phyloP scores from a whole-genome alignment of 2,329 filamentous ascomycete genomes.

The Pyricularia sp. region DNA sequence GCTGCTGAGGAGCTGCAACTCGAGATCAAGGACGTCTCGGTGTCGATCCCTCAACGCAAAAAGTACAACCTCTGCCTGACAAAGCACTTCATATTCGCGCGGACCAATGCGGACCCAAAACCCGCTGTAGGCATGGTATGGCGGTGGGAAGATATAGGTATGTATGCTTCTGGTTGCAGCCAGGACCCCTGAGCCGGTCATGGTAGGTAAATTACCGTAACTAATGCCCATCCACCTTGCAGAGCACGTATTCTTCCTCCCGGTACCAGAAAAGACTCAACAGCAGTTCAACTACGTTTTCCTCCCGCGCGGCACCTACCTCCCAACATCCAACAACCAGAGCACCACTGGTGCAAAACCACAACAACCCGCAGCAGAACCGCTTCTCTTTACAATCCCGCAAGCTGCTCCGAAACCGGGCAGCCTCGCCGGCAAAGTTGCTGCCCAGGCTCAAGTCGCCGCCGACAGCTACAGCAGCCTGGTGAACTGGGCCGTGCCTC shows the following conservation, averaged over 20 bases:
- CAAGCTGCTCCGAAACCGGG: constrained; percentile 51
- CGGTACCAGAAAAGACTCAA: constrained; percentile 56
- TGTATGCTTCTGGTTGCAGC: constrained; percentile 8
- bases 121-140: constrained; percentile 46
- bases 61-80: constrained; percentile 60
- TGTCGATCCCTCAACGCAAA: constrained; percentile 59
- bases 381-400: constrained; percentile 55
- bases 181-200: no score
- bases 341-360: constrained; percentile 8
- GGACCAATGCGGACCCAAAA: constrained; percentile 27
- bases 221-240: neutral
- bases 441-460: constrained; percentile 39
- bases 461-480: constrained; percentile 50
- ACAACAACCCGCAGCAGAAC: constrained; percentile 29
- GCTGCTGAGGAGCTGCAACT: constrained; percentile 42
- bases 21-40: constrained; percentile 56
- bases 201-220: neutral
- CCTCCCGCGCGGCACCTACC: constrained; percentile 45
- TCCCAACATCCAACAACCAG: constrained; percentile 27
- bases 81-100: constrained; percentile 47
- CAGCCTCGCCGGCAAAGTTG: constrained; percentile 40
- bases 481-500: constrained; percentile 51
- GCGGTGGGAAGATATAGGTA: constrained; percentile 54
- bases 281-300: constrained; percentile 58
- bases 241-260: constrained; percentile 56